phyloP scores from a whole-genome alignment of 495 filamentous ascomycete species.

The Aspergillus sclerotiicarbonarius region DNA sequence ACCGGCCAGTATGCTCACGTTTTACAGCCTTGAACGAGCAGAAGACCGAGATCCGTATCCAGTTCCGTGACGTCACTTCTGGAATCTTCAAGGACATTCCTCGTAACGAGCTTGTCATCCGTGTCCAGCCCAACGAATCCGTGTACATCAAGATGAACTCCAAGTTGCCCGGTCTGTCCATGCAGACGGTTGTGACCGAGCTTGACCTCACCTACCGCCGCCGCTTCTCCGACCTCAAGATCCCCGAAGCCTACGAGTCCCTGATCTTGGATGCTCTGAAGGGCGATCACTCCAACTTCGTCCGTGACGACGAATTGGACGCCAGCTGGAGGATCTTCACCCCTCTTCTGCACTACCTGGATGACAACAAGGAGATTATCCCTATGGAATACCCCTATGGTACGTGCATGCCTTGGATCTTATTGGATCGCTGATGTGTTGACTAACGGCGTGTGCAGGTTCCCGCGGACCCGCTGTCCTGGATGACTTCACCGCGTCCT shows the following conservation, averaged over 20 bases:
- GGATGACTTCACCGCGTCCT: slow-evolving; percentile 97
- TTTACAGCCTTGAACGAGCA: slow-evolving; percentile 88
- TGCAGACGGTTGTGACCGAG: slow-evolving; percentile 99
- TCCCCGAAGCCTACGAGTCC: slow-evolving; percentile 98
- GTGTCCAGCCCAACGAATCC: slow-evolving; percentile 98
- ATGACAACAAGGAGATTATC: slow-evolving; percentile 98
- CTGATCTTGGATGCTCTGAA: slow-evolving; percentile 97
- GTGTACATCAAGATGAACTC: slow-evolving; percentile 99
- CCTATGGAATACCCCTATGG: slow-evolving; percentile 99
- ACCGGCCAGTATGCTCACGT: slow-evolving; percentile 10
- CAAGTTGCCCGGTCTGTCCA: slow-evolving; percentile 95
- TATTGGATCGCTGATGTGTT: background rate
- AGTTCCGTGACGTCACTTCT: slow-evolving; percentile 98
- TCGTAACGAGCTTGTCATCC: slow-evolving; percentile 98
- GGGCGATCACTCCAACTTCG: slow-evolving; percentile 99
- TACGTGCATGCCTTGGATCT: slow-evolving; percentile 40
- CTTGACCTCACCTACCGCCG: slow-evolving; percentile 97
- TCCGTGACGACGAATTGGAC: slow-evolving; percentile 97
- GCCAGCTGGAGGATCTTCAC: slow-evolving; percentile 99
- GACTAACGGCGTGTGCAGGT: slow-evolving; percentile 51
- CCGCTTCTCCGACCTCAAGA: slow-evolving; percentile 98
- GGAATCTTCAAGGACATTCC: slow-evolving; percentile 99
- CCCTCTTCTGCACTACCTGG: slow-evolving; percentile 94
- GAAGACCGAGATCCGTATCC: slow-evolving; percentile 99
- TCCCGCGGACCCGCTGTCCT: slow-evolving; percentile 95